Base-by-base conservation (phyloP, 306 rosid species). In the Sicyos baderoa region DNA sequence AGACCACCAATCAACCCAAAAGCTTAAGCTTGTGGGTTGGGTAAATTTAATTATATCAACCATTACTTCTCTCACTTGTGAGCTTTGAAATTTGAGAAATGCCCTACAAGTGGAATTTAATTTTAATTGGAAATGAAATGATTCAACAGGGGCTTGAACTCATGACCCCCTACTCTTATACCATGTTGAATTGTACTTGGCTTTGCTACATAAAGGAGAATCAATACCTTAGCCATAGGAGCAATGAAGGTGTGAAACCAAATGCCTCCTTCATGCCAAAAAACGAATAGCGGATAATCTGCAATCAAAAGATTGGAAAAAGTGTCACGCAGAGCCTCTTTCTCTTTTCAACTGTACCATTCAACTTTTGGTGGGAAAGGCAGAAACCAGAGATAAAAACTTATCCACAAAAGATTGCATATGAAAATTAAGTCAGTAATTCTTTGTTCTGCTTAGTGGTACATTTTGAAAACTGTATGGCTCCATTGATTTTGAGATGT, bases 171-270 rank as follows among this genome's bases (percentile, higher is more conserved):
- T n/a, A n/a, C n/a, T n/a, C n/a, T n/a, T n/a, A n/a, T n/a, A n/a
- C n/a, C n/a, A n/a, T n/a, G 12, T 62, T 9, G 19, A 73, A 27
- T 23, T 51, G 14, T 64, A 47, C 8, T 61, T 47, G 29, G 12
- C n/a, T 21, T 29, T 58, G 58, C 44, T 68, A 58, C 14, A 49
- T 54, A 35, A 66, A 40, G 54, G 44, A 51, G 47, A 62, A 71
- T 52, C 42, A 61, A 54, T 79, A 89, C 97, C 95, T 87, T 27
- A 92, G 89, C 95, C 96, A 89, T 82, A 83, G 74, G 54, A 89
- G 93, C 95, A 92, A 92, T 19, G 89, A 84, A 52, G 97, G 95
- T 25, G 84, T 22, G 64, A 78, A 87, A 74, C 96, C 95, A 77
- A 86, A 75, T 9, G 87, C 80, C 84, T 87, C 96, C 75, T 86